Evolutionary conservation across 73 alveolate species (phyloP).

Genomic region (Symbiodinium natans): DNA sequence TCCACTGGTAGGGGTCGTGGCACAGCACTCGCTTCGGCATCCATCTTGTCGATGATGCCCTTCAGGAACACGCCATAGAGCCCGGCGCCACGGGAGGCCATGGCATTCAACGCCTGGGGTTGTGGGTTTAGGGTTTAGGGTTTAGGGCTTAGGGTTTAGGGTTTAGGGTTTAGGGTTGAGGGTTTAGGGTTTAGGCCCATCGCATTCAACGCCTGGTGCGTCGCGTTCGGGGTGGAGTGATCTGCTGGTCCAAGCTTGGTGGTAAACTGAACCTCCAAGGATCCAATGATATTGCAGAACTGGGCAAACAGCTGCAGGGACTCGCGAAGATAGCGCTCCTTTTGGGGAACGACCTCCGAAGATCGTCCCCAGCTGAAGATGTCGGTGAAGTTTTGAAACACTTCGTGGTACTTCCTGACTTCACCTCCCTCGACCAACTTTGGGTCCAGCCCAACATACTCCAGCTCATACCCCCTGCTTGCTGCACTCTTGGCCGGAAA

Average conservation of each 20-base stretch:
- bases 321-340: conserved; percentile 45
- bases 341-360: neutral
- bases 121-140: too few relatives aligned
- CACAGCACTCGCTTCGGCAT: conserved; percentile 21
- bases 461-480: conserved; percentile 33
- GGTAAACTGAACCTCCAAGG: conserved; percentile 34
- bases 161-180: too few relatives aligned
- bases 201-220: neutral
- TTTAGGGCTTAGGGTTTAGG: too few relatives aligned
- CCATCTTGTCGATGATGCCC: conserved; percentile 85
- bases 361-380: conserved; percentile 7
- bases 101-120: conserved; percentile 10
- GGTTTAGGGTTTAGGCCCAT: neutral
- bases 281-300: conserved; percentile 75
- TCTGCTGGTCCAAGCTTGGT: conserved; percentile 33
- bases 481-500: neutral
- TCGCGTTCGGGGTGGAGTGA: conserved; percentile 53
- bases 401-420: conserved; percentile 12
- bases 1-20: neutral
- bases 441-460: conserved; percentile 58
- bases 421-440: conserved; percentile 44
- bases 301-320: conserved; percentile 38
- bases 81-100: conserved; percentile 77
- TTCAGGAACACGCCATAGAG: conserved; percentile 68
- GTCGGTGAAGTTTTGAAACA: neutral